These are phyloP conservation scores for Wallacemonas rigidus DNA, from an alignment of 208 protist genomes.

Conservation along the genomic window DNA sequence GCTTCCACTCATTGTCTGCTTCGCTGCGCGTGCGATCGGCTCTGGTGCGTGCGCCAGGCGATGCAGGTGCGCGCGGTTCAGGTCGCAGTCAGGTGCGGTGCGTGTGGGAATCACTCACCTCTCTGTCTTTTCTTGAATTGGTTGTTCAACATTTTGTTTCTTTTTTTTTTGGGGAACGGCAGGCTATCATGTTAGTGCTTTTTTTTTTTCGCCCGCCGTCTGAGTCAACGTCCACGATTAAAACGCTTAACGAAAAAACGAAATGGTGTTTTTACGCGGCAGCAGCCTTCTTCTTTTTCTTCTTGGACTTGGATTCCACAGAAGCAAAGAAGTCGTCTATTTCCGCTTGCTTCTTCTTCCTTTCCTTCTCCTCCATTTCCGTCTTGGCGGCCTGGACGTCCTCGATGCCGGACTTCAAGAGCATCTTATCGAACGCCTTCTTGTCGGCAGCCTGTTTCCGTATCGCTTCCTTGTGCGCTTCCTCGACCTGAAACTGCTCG, in stretches of 20 bases:
- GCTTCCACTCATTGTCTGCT: too few species aligned
- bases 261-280: neutral
- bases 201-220: neutral
- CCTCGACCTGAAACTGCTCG: slow-evolving; percentile 68
- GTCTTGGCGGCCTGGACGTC: slow-evolving; percentile 47
- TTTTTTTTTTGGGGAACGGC: too few species aligned
- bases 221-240: too few species aligned
- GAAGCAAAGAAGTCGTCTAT: slow-evolving; percentile 40
- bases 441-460: slow-evolving; percentile 47
- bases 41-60: too few species aligned
- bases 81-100: too few species aligned
- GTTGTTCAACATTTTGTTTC: too few species aligned
- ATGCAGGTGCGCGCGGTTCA: too few species aligned
- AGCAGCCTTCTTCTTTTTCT: slow-evolving; percentile 53
- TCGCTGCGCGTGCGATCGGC: too few species aligned
- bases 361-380: slow-evolving; percentile 38
- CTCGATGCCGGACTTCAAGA: slow-evolving; percentile 45
- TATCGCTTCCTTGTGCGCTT: slow-evolving; percentile 50
- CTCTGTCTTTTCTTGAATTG: too few species aligned
- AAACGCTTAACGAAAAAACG: too few species aligned
- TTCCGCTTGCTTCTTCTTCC: slow-evolving; percentile 30
- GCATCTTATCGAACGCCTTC: slow-evolving; percentile 52
- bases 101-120: too few species aligned
- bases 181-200: too few species aligned
- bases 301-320: slow-evolving; percentile 40